These are phyloP conservation scores for Eutrema salsugineum DNA, from an alignment of 441 rosid species.

Conservation along the genomic window DNA sequence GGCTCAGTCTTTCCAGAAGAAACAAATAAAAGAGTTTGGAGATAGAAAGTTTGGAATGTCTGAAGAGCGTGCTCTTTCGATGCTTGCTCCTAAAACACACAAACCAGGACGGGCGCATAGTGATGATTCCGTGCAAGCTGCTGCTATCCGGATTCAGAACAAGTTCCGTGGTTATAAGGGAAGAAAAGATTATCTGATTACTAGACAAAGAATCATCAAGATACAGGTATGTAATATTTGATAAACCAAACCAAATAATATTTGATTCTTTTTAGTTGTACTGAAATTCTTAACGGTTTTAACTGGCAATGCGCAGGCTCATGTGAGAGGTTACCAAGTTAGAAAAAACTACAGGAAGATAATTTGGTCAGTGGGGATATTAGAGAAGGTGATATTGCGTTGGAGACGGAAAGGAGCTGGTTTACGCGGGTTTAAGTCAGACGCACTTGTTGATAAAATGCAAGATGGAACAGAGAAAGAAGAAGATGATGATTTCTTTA, in stretches of 20 bases:
- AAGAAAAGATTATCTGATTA: conserved; percentile 70
- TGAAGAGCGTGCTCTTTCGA: conserved; percentile 66
- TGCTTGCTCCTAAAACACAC: conserved; percentile 50
- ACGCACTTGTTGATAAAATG: conserved; percentile 45
- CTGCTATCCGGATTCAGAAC: conserved; percentile 82
- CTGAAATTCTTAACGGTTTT: background rate
- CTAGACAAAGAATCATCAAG: conserved; percentile 71
- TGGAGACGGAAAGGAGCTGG: conserved; percentile 93
- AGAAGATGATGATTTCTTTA: conserved; percentile 82
- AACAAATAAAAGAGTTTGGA: conserved; percentile 59
- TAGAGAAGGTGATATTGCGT: conserved; percentile 83
- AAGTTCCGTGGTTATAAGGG: conserved; percentile 90
- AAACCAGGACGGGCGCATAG: conserved; percentile 42
- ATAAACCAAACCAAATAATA: background rate
- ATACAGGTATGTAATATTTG: conserved; percentile 59
- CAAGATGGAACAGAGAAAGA: conserved; percentile 41
- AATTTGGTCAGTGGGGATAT: conserved; percentile 80
- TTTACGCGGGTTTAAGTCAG: conserved; percentile 80
- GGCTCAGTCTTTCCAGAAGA: conserved; percentile 87
- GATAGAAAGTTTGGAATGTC: conserved; percentile 51
- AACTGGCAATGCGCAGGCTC: conserved; percentile 53
- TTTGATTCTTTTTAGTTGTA: background rate
- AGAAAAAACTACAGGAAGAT: conserved; percentile 74
- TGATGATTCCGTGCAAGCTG: conserved; percentile 64
- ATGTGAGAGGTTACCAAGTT: conserved; percentile 83